Evolutionary conservation across 441 rosid genomes (phyloP), one percentile per base, ranked within the genome.

Genomic region (Sinapis alba): DNA sequence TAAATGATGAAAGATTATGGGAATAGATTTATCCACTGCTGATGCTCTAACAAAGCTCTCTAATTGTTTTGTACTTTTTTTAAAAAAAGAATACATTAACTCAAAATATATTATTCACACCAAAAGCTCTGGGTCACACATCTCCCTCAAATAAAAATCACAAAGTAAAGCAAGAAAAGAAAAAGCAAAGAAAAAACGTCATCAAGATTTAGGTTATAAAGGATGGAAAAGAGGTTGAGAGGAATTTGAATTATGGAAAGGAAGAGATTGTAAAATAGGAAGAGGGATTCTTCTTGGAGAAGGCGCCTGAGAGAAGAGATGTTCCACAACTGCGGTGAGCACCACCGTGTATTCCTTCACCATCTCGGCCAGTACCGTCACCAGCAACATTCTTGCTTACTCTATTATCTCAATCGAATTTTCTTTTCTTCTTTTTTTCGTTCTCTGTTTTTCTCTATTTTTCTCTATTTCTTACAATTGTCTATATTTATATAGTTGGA

Each of bases 281-380:
- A 90, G 86, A 5, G 95, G 92, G 72, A 91, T 70, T 36, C 97
- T 80, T 58, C 93, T 43, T 0, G 98, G 97, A 36, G 89, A 86
- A 54, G 96, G 98, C 8, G 88, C 95, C 8, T 75, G 88, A 27
- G 77, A 75, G 36, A 91, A 72, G 68, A 94, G 18, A 65, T 90
- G 97, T 82, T 84, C 87, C 36, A 92, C 67, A 28, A 85, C 78
- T 75, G 91, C 78, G 13, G 86, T 84, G 72, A 90, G 82, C 53
- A 89, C 71, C 83, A 67, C 88, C 82, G 87, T 90, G 93, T 94
- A 91, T 74, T 89, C 91, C 82, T 83, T 87, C 87, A 90, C 74
- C 74, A 88, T 79, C 84, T 87, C 96, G 54, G 97, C 88, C 60
- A 90, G 20, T 16, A 81, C 38, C 1, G 94, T 84, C 74, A 89